Base-by-base conservation (phyloP, 192 early-diverging fungal genomes). In the Backusella tuberculispora region DNA sequence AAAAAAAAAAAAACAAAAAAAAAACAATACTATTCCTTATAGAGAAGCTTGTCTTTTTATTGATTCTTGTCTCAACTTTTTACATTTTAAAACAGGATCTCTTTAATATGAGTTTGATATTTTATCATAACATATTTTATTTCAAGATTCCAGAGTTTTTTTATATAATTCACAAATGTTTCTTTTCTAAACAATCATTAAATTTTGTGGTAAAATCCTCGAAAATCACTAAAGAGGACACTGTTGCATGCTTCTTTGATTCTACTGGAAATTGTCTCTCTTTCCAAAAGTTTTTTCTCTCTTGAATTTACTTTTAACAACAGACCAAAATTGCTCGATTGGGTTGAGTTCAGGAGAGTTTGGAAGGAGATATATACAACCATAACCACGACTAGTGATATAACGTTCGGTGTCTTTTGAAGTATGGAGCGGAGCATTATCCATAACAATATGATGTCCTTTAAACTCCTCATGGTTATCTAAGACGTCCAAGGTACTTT, bases 281-380 rank as follows among this genome's bases (percentile, higher is more conserved):
- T 48, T 50, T 66, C 63, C 43, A 65, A 48, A 10, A 74, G 41
- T 10, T 63, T 38, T 38, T 24, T 72, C 50, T 56, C 50, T 74
- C 42, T 37, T 66, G 7, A 66, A 13, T 19, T 40, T 66, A 41
- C 34, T 68, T 63, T 70, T 50, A 75, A 45, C 13, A 70, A 72
- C 17, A 4, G 69, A 72, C 73, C 73, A 75, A 42, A 66, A 72
- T 21, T 79, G 66, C 64, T 79, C 74, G 24, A 68, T 72, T 15
- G 73, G 74, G 26, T 69, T 79, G 8, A 75, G 43, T 44, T 71
- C 19, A 13, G 69, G 46, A 9, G 70, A 75, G 24, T 65, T 71
- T 17, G 68, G 63, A 13, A 69, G 78, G 5, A 69, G 70, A 21
- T 73, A 76, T 5, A 70, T 14, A 41, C 65, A 74, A 7, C 38